phyloP scores from a whole-genome alignment of 78 protist species.

The Carpediemonas membranifera region DNA sequence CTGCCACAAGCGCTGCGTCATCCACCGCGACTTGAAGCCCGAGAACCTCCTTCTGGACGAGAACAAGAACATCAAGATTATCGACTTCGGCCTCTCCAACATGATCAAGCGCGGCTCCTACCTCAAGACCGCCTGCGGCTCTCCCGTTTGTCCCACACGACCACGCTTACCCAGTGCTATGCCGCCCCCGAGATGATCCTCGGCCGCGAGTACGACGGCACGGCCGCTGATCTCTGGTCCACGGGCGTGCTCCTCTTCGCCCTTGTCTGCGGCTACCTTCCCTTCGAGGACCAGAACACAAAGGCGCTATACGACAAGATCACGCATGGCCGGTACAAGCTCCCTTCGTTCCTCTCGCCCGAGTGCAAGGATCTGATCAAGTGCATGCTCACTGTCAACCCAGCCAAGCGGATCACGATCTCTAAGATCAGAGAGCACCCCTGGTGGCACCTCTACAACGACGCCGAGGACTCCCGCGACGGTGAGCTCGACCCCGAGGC shows the following conservation, averaged over 20 bases:
- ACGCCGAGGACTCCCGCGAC: background rate
- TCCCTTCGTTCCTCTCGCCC: conserved; percentile 45
- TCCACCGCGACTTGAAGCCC: conserved; percentile 71
- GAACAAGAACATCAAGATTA: conserved; percentile 5
- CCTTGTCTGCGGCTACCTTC: conserved; percentile 21
- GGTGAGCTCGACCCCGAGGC: background rate
- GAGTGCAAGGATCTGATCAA: conserved; percentile 42
- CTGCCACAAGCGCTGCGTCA: conserved; percentile 30
- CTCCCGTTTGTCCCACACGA: no score
- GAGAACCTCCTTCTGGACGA: conserved; percentile 61
- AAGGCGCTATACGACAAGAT: conserved; percentile 39
- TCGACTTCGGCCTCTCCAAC: conserved; percentile 33
- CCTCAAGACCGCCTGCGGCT: conserved; percentile 11
- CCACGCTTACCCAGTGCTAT: no score
- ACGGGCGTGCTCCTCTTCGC: conserved; percentile 32
- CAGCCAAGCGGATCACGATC: conserved; percentile 50
- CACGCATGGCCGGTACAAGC: conserved; percentile 58
- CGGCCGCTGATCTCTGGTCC: conserved; percentile 31
- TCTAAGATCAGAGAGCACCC: conserved; percentile 47
- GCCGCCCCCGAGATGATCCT: conserved; percentile 24
- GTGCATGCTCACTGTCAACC: conserved; percentile 57
- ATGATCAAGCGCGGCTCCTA: background rate
- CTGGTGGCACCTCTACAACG: conserved; percentile 31
- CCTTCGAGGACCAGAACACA: conserved; percentile 3
- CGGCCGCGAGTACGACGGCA: background rate